These are phyloP conservation scores for Astrothelium subdiscretum DNA, from an alignment of 495 filamentous ascomycete genomes.

Conservation along the genomic window DNA sequence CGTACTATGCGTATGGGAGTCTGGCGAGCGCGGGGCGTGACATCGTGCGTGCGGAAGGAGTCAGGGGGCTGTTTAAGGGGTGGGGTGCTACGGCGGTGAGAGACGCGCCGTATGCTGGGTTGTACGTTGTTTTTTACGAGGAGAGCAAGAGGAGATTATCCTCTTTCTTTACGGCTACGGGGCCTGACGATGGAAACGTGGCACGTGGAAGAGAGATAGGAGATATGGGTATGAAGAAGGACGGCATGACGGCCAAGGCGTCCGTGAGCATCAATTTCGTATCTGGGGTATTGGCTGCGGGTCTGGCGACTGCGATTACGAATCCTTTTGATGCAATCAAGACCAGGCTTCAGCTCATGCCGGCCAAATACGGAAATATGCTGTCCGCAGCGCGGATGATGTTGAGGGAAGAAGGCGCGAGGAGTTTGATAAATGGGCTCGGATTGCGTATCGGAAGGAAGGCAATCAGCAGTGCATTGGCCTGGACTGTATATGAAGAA, in stretches of 20 bases:
- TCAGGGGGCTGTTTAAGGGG: slow-evolving; percentile 80
- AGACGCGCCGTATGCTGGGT: slow-evolving; percentile 88
- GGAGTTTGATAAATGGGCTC: slow-evolving; percentile 76
- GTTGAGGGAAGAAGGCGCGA: slow-evolving; percentile 67
- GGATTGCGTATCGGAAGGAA: slow-evolving; percentile 83
- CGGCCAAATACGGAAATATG: slow-evolving; percentile 76
- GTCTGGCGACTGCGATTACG: slow-evolving; percentile 71
- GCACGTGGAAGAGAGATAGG: background rate
- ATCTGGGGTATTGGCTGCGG: slow-evolving; percentile 67
- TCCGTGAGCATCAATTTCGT: slow-evolving; percentile 74
- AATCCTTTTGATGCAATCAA: slow-evolving; percentile 97
- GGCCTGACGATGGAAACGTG: background rate
- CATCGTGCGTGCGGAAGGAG: slow-evolving; percentile 62
- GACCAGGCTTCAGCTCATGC: slow-evolving; percentile 85
- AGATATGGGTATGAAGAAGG: background rate
- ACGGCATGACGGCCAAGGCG: slow-evolving; percentile 19
- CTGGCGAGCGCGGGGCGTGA: slow-evolving; percentile 58
- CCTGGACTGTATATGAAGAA: slow-evolving; percentile 96
- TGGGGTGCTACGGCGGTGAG: slow-evolving; percentile 88
- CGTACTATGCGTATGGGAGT: slow-evolving; percentile 72
- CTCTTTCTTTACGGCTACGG: slow-evolving; percentile 2
- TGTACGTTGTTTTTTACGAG: slow-evolving; percentile 94
- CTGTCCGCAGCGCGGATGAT: slow-evolving; percentile 60
- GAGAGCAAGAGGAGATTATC: slow-evolving; percentile 62
- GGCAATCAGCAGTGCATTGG: slow-evolving; percentile 78